Evolutionary conservation across 2,329 filamentous ascomycete species (phyloP).

Genomic region (Phyllosticta capitalensis): DNA sequence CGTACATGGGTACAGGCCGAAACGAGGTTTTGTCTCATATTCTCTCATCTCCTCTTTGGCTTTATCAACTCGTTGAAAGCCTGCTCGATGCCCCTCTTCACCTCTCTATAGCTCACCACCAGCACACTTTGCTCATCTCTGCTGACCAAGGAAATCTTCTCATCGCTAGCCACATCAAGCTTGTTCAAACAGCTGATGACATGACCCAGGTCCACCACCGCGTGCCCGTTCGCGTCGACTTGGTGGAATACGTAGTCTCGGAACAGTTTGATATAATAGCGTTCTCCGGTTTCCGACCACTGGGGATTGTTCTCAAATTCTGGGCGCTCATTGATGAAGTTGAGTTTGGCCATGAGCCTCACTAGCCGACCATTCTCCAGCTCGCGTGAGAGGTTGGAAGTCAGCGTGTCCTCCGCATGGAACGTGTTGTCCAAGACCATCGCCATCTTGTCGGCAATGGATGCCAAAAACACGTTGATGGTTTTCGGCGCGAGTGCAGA

Average conservation of each 20-base stretch:
- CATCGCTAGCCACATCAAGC: conserved; percentile 79
- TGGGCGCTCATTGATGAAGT: conserved; percentile 78
- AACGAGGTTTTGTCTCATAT: background rate
- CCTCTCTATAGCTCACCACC: conserved; percentile 80
- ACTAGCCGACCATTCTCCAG: conserved; percentile 83
- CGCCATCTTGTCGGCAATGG: conserved; percentile 69
- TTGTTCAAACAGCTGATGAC: conserved; percentile 83
- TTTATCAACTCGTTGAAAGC: conserved; percentile 51
- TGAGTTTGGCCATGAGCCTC: conserved; percentile 73
- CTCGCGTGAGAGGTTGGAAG: conserved; percentile 63
- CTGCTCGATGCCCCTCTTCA: conserved; percentile 57
- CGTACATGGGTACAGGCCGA: background rate
- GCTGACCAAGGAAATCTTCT: conserved; percentile 76
- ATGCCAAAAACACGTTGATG: conserved; percentile 68
- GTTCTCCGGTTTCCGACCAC: conserved; percentile 89
- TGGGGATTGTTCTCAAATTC: conserved; percentile 65
- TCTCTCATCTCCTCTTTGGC: conserved; percentile 10
- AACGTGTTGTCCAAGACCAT: conserved; percentile 66
- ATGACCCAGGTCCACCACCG: conserved; percentile 78
- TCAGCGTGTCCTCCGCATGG: conserved; percentile 69
- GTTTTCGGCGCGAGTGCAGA: conserved; percentile 46
- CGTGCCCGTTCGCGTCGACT: conserved; percentile 73
- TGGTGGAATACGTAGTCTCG: conserved; percentile 97
- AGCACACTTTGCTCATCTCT: conserved; percentile 85
- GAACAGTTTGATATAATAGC: conserved; percentile 90